These are phyloP conservation scores for bread wheat (Triticum aestivum) DNA, from an alignment of 176 grass and related monocot genomes.

Conservation along the genomic window DNA sequence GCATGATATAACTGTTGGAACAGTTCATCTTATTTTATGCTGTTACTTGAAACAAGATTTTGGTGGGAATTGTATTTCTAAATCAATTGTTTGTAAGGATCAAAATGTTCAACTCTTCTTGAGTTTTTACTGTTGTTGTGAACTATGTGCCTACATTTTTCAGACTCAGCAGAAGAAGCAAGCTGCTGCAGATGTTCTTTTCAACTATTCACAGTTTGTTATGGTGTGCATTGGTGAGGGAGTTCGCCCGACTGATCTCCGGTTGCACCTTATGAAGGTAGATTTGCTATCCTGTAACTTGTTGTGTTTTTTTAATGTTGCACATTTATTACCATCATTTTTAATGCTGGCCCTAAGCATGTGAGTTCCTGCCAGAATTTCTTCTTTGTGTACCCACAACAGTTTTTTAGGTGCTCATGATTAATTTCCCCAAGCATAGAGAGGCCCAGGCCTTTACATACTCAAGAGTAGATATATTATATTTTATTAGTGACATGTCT, in stretches of 20 bases:
- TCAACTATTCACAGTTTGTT: slow-evolving; percentile 88
- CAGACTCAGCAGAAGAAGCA: slow-evolving; percentile 91
- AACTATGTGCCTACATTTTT: slow-evolving; percentile 24
- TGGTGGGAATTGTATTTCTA: not conserved
- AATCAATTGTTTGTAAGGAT: not conserved
- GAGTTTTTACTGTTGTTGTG: slow-evolving; percentile 22
- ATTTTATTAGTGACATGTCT: not conserved
- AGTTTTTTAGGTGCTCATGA: not conserved
- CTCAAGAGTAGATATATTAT: not conserved
- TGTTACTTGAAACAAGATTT: not conserved
- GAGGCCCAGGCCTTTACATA: not conserved
- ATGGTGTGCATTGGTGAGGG: slow-evolving; percentile 96
- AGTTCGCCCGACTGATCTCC: slow-evolving; percentile 81
- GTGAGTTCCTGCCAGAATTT: not conserved
- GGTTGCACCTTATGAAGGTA: slow-evolving; percentile 97
- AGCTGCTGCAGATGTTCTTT: slow-evolving; percentile 79
- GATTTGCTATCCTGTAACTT: not conserved
- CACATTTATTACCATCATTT: not conserved
- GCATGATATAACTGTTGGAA: not conserved
- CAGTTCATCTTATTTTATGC: not conserved
- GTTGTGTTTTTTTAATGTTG: slow-evolving; percentile 13
- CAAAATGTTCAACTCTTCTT: not conserved
- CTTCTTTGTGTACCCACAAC: not conserved
- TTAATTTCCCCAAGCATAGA: not conserved
- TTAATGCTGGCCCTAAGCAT: not conserved